Base-by-base conservation (phyloP, 2,329 filamentous ascomycete species). In the Endoconidiophora polonica region DNA sequence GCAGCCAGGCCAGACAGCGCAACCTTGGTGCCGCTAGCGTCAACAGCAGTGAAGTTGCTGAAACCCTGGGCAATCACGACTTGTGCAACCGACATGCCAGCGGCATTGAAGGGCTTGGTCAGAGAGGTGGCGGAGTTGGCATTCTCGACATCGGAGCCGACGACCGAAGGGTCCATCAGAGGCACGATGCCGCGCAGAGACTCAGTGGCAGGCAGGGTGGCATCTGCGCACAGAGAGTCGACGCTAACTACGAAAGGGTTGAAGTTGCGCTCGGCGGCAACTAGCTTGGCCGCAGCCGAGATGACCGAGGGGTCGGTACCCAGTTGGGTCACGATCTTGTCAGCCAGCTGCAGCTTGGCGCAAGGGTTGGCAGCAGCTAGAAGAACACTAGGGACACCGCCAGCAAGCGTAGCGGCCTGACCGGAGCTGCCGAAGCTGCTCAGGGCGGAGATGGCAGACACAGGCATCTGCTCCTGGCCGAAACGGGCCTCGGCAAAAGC, bases 231-330 rank as follows among this genome's bases (percentile, higher is more conserved):
- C 59, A 85, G 73, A 54, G 70, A 75, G 16, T 76, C 78, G 33
- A 76, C 68, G 58, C 66, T 66, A 54, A 73, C 71, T 50, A 64
- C 73, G 56, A 77, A 82, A 47, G 77, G 77, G 67, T 83, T 83
- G 67, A 81, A 81, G 71, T 84, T 83, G 64, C 81, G 78, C 53
- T 56, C 53, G 3, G 79, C 79, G 23, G 74, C 72, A 12, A 83
- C 79, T 37, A 83, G 69, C 14, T 71, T 72, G 52, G 71, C 71
- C 16, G 80, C 80, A 18, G 76, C 79, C 12, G 71, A 68, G 52
- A 83, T 67, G 55, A 79, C 77, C 54, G 70, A 65, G n/a, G 69
- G 63, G 56, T 76, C 74, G 43, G 65, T 71, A 48, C 79, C 80
- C 33, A 82, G 76, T 48, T 74, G 63, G 6, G 69, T 58, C 54